A percentile compares a stretch with the other conserved stretches of the same genome.
phyloP scores from a whole-genome alignment of 371 early-diverging fungal genomes.

The Paramicrosporidium saccamoebae region DNA sequence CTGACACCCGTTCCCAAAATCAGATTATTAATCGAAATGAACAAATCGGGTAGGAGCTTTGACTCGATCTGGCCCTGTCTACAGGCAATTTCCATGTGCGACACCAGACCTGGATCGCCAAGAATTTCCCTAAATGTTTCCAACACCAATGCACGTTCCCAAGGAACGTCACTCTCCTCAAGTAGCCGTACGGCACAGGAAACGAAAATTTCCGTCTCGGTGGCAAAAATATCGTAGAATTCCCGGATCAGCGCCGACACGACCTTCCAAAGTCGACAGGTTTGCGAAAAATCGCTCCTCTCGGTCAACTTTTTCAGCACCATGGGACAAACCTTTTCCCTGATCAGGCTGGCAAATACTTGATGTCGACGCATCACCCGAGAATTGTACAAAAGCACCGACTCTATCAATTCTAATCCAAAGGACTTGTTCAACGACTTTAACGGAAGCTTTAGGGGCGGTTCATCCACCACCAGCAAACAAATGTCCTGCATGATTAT shows the following conservation, averaged over 20 bases:
- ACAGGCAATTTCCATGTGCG: constrained; percentile 15
- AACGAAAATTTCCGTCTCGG: constrained; percentile 73
- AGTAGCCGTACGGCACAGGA: constrained; percentile 47
- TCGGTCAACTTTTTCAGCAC: constrained; percentile 65
- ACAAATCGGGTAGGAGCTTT: no score
- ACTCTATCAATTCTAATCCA: constrained; percentile 72
- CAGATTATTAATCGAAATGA: no score
- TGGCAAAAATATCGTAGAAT: constrained; percentile 26
- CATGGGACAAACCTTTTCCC: constrained; percentile 50
- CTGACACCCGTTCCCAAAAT: no score
- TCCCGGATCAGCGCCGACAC: constrained; percentile 39
- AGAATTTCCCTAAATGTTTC: constrained; percentile 41
- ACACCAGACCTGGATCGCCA: constrained; percentile 14
- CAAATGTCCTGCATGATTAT: constrained; percentile 55
- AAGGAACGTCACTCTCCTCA: no score
- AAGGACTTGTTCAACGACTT: constrained; percentile 26
- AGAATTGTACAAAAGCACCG: constrained; percentile 38
- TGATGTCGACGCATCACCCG: constrained; percentile 36
- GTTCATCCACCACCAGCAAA: constrained; percentile 19
- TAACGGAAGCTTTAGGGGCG: constrained; percentile 25
- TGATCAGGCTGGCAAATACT: constrained; percentile 23
- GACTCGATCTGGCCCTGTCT: no score
- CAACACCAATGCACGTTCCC: constrained; percentile 57
- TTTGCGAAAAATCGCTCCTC: constrained; percentile 37
- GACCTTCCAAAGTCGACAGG: constrained; percentile 47